Evolutionary conservation across 1,284 basidiomycete species (phyloP).

Genomic region (Polyporus tsugae): DNA sequence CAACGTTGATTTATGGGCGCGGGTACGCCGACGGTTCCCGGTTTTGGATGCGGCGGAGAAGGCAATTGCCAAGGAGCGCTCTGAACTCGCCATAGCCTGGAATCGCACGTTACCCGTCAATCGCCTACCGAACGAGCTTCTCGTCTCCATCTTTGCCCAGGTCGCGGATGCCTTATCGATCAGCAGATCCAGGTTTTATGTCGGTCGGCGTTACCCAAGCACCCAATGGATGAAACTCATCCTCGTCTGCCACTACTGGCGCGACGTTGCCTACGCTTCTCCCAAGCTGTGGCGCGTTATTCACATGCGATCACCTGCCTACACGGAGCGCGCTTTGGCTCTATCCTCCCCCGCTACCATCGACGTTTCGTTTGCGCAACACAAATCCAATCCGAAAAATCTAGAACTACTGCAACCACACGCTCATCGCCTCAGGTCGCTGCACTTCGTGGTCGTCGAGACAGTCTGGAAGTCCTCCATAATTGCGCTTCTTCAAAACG

Average conservation of each 20-base stretch:
- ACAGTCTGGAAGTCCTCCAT: background rate
- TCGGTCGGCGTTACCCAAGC: no score
- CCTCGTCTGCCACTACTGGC: background rate
- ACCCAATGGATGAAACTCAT: background rate
- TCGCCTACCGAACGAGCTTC: slow-evolving; percentile 1
- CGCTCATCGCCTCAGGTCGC: background rate
- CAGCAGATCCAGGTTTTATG: no score
- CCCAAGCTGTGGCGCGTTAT: background rate
- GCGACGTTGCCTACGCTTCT: background rate
- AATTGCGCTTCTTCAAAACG: background rate
- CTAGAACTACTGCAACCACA: background rate
- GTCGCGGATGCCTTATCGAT: no score
- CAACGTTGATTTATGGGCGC: background rate
- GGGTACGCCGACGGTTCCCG: background rate
- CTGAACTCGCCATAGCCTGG: background rate
- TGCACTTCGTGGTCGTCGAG: background rate
- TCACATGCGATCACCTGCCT: background rate
- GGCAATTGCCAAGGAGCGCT: background rate
- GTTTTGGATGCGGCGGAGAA: background rate
- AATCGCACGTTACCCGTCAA: background rate
- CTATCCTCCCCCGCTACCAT: background rate
- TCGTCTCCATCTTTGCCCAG: background rate
- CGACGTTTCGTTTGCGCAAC: background rate
- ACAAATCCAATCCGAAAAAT: background rate
- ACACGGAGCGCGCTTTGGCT: background rate